Conservation (phyloP, 2,329 filamentous ascomycete species). For the Aaosphaeria pasadenensis region DNA sequence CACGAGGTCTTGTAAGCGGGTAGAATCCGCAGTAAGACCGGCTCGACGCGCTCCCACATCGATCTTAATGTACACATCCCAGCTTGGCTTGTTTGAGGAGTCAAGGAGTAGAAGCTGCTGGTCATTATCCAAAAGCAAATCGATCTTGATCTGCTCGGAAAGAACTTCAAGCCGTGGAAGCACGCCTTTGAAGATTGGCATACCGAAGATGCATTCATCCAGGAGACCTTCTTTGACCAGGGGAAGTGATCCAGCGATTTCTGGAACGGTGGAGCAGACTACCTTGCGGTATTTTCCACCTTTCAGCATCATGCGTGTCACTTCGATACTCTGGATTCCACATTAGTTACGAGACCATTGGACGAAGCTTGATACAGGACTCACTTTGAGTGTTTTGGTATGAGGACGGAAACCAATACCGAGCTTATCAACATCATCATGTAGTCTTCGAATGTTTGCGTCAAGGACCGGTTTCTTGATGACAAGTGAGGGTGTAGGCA, state of each 20-base stretch:
- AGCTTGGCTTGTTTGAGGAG: not conserved
- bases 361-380: not conserved
- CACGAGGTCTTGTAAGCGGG: not conserved
- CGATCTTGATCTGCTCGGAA: not conserved
- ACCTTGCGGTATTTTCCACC: not conserved
- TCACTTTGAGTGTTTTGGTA: not conserved
- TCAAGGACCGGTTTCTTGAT: not conserved
- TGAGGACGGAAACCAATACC: not conserved
- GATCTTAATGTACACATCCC: not conserved
- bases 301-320: not conserved
- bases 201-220: not conserved
- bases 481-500: not conserved
- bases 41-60: not conserved
- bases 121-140: not conserved
- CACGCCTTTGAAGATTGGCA: not conserved
- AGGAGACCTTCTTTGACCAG: not conserved
- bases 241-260: not conserved
- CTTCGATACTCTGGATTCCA: not conserved
- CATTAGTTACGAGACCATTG: too few relatives aligned
- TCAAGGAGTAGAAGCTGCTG: not conserved
- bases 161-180: not conserved
- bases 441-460: not conserved
- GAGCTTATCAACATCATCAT: not conserved
- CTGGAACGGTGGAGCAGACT: not conserved
- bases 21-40: not conserved